Evolutionary conservation across 306 rosid genomes (phyloP), one percentile per base, ranked within the genome.

Genomic region (Begonia loranthoides): DNA sequence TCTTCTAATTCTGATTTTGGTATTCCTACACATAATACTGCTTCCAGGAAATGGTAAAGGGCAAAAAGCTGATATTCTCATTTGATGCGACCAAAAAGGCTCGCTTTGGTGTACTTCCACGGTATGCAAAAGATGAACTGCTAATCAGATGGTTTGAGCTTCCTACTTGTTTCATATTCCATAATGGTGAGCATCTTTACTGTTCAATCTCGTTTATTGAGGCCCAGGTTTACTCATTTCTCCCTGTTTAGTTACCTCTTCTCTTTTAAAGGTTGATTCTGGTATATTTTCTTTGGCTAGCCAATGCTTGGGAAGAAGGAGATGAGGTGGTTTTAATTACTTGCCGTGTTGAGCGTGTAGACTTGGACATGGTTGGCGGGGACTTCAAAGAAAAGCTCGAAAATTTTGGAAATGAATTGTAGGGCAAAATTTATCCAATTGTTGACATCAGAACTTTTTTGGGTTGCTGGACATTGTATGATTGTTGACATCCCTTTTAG

Each of bases 301-400:
- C 95, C 58, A 89, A 89, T 73, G 97, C 95, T 28, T 89, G 97
- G 97, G 97, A 89, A 81, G 97, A 89, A 54, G 97, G 56, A 52
- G 94, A 89, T 14, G 97, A 82, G 63, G 75, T 89, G 66, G 94
- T 89, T 74, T 50, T 89, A 62, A 80, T 85, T 71, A 82, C 97
- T 3, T 82, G 95, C 72, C 97, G 94, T 50, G 45, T 82, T 40
- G 59, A 82, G 76, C 82, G 82, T 60, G 83, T 58, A 17, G 69
- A 84, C 40, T 62, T 89, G 71, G 95, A 84, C 72, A 47, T 67
- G 74, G 81, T 79, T 49, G 59, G 69, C 16, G 94, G 95, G 17
- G 34, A 52, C 33, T 69, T 73, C 72, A 85, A 89, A 61, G 82
- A 82, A 61, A 79, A 85, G 76, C 85, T 79, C 54, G 83, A 76